phyloP scores from a whole-genome alignment of 1,139 yeast genomes.

The Lodderomyces beijingensis region DNA sequence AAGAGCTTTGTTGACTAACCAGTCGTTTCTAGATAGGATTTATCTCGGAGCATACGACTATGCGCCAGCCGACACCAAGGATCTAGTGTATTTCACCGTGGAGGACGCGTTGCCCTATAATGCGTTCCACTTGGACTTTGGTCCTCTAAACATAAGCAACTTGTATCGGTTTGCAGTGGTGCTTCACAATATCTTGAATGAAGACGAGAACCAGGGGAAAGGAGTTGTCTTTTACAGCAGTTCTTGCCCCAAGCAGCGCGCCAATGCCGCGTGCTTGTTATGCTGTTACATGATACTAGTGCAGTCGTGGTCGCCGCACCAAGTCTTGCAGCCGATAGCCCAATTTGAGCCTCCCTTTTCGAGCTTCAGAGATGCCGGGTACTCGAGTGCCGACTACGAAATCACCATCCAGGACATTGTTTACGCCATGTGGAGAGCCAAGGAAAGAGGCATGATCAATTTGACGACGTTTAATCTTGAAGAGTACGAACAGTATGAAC shows the following conservation, averaged over 20 bases:
- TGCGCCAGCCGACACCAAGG: conserved; percentile 71
- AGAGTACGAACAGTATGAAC: conserved; percentile 88
- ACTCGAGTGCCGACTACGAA: conserved; percentile 90
- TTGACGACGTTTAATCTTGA: conserved; percentile 85
- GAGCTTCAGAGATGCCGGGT: conserved; percentile 96
- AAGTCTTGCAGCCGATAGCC: conserved; percentile 89
- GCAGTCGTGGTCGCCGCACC: conserved; percentile 98
- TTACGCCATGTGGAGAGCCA: conserved; percentile 98
- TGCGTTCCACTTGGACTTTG: conserved; percentile 91
- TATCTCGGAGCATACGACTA: conserved; percentile 87
- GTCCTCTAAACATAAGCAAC: conserved; percentile 92
- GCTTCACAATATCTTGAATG: conserved; percentile 85
- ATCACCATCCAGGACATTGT: conserved; percentile 91
- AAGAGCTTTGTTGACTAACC: too few relatives aligned
- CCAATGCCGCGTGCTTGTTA: conserved; percentile 91
- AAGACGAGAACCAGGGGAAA: conserved; percentile 76
- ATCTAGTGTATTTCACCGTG: conserved; percentile 81
- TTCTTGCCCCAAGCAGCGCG: conserved; percentile 73
- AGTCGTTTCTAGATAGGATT: conserved; percentile 60
- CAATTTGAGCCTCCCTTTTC: conserved; percentile 92
- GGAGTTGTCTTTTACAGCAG: conserved; percentile 89
- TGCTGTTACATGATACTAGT: conserved; percentile 94
- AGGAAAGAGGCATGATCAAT: conserved; percentile 84
- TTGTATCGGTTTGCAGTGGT: conserved; percentile 92
- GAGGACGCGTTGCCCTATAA: conserved; percentile 91